These are phyloP conservation scores for Ogataea wickerhamii DNA, from an alignment of 805 yeast genomes.

Conservation along the genomic window DNA sequence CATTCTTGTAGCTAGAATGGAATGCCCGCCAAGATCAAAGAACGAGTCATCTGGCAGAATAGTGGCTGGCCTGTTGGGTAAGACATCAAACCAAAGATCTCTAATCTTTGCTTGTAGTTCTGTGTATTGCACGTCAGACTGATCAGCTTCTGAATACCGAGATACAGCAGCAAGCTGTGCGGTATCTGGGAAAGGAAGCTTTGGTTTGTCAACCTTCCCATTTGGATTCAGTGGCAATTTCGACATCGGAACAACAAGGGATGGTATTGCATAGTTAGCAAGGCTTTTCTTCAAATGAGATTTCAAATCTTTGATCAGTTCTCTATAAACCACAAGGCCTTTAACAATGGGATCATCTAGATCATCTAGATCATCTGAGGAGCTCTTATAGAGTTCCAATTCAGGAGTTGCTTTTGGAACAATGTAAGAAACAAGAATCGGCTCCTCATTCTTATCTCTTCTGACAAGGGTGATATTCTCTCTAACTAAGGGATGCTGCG, in stretches of 20 bases:
- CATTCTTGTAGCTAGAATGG: conserved; percentile 95
- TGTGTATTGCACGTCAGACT: conserved; percentile 53
- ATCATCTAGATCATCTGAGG: conserved; percentile 43
- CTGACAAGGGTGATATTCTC: conserved; percentile 91
- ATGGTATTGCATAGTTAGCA: conserved; percentile 91
- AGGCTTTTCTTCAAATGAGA: conserved; percentile 81
- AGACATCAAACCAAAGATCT: conserved; percentile 79
- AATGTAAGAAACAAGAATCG: conserved; percentile 83
- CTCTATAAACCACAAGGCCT: conserved; percentile 73
- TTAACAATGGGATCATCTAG: conserved; percentile 64
- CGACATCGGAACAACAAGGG: conserved; percentile 81
- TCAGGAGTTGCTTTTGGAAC: conserved; percentile 65
- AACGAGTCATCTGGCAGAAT: conserved; percentile 80
- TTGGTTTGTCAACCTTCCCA: conserved; percentile 97
- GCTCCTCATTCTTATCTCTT: conserved; percentile 90
- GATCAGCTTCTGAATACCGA: conserved; percentile 40
- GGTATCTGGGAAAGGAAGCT: conserved; percentile 89
- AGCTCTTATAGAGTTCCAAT: conserved; percentile 46
- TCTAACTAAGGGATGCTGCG: conserved; percentile 88
- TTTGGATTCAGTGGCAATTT: conserved; percentile 93
- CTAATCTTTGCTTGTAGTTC: conserved; percentile 64
- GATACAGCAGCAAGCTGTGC: conserved; percentile 81
- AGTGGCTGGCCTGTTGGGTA: conserved; percentile 81
- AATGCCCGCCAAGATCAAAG: conserved; percentile 97
- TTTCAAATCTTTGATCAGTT: conserved; percentile 76